Evolutionary conservation across 768 basidiomycete genomes (phyloP), one percentile per base, ranked within the genome.

Genomic region (Dioszegia hungarica): DNA sequence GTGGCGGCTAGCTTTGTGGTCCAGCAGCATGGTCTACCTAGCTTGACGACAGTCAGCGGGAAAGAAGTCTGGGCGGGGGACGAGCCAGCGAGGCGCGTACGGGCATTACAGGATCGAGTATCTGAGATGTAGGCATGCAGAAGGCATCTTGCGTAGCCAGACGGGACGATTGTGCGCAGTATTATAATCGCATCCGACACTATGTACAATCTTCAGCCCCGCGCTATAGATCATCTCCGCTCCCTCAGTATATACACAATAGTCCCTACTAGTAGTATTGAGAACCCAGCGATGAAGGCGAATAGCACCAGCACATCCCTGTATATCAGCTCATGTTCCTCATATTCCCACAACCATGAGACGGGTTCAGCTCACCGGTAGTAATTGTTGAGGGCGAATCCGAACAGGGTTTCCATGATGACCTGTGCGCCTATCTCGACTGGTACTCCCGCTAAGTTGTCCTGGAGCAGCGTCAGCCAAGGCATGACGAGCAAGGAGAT

Each of bases 351-450:
- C n/a, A n/a, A n/a, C n/a, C n/a, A n/a, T 29, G 10, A 34, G n/a
- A 24, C 27, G 34, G 25, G 9, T 3, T 9, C 9, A n/a, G 62
- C 75, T 56, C 49, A 73, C 74, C 91, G 81, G 72, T 94, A 95
- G 72, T 93, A 97, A 62, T 87, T 86, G 61, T 83, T 82, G 47
- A 79, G 64, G 17, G 84, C 83, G 68, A 97, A 97, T 0, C 92
- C 93, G 70, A 95, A 98, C 20, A 95, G 81, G 83, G 87, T 71
- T 60, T 88, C 79, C 92, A 97, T 89, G 68, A 97, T 93, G 61
- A 93, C 72, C 46, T 79, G 79, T 0, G 92, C 93, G 2, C 86
- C 88, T 47, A 94, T 81, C 46, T 84, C 75, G 36, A 97, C 82
- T 0, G 88, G 87, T 12, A 94, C 91, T 38, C 91, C 91, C 61